These are phyloP conservation scores for Condylostoma magnum DNA, from an alignment of 169 alveolate genomes.

Conservation along the genomic window DNA sequence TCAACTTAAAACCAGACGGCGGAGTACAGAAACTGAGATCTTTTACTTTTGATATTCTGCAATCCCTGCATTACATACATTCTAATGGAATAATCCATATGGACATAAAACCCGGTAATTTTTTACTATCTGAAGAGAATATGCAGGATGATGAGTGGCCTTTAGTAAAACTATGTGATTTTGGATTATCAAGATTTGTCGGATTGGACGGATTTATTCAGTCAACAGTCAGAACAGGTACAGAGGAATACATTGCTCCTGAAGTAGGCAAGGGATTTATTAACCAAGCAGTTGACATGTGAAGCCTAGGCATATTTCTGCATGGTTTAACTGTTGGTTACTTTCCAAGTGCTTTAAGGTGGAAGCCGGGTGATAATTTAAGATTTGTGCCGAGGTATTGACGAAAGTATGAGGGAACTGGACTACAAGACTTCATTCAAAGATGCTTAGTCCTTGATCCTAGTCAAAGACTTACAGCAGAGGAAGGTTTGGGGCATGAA, in stretches of 20 bases:
- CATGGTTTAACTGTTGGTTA: conserved; percentile 48
- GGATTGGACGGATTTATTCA: conserved; percentile 20
- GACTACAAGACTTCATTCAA: conserved; percentile 18
- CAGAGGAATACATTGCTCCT: conserved; percentile 60
- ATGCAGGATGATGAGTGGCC: conserved; percentile 44
- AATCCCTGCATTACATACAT: conserved; percentile 29
- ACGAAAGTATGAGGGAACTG: conserved; percentile 25
- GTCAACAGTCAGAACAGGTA: conserved; percentile 42
- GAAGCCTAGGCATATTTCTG: conserved; percentile 57
- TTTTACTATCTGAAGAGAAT: conserved; percentile 13
- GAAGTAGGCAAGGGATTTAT: conserved; percentile 36
- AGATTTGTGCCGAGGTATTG: conserved; percentile 11
- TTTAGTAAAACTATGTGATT: conserved; percentile 52
- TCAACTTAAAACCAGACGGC: conserved; percentile 28
- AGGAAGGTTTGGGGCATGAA: background rate
- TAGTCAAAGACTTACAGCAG: conserved; percentile 14
- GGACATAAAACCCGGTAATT: conserved; percentile 39
- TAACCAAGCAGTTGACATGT: conserved; percentile 60
- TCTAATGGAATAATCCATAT: conserved; percentile 18
- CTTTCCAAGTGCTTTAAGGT: background rate
- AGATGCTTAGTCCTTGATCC: conserved; percentile 17
- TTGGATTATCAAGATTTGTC: conserved; percentile 40
- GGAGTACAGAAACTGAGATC: conserved; percentile 40
- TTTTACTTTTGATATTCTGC: conserved; percentile 25
- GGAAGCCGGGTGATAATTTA: conserved; percentile 22